Evolutionary conservation across 371 early-diverging fungal genomes (phyloP), one percentile per base, ranked within the genome.

Genomic region (Lichtheimia hyalospora): DNA sequence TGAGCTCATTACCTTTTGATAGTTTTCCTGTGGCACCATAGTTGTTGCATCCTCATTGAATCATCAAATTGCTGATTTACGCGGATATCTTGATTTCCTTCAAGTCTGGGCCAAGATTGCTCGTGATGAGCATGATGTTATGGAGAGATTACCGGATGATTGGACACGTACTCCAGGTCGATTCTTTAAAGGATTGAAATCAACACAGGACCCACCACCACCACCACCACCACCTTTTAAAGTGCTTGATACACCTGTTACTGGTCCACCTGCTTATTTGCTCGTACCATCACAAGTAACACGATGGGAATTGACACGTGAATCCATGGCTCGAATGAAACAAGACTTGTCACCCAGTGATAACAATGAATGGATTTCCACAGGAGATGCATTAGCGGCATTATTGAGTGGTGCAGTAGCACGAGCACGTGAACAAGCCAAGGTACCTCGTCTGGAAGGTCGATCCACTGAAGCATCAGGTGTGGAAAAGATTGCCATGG

Each of bases 21-120:
- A 76, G 75, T 77, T 77, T 63, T 74, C 75, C 24, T 77, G 77
- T 41, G 75, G 77, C 24, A 70, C 73, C 8, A 60, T 77, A 4
- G 70, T 61, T 41, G 71, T 77, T 3, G 73, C 73, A 5, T 46
- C 77, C 7, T 77, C 77, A 21, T 50, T 77, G 5, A 48, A 74
- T 41, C 77, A 77, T 59, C 75, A 64, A 54, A 59, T 68, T 0
- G 16, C 73, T n/a, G 77, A 77, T 59, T 53, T 77, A 41, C 53
- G 75, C 13, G 70, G 75, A 6, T 72, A 65, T 43, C 67, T 74
- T 4, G 73, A 74, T 53, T 74, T 77, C 39, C 68, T 77, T 27
- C 70, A 77, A 54, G 57, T 74, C 2, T 77, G 77, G 77, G 70
- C 75, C 52, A 42, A 43, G 23, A 28, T 77, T 23, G 57, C 63